A percentile compares a stretch with the other conserved stretches of the same genome.
These are phyloP conservation scores for Salvia miltiorrhiza DNA, from an alignment of 257 asterid genomes.

Conservation along the genomic window DNA sequence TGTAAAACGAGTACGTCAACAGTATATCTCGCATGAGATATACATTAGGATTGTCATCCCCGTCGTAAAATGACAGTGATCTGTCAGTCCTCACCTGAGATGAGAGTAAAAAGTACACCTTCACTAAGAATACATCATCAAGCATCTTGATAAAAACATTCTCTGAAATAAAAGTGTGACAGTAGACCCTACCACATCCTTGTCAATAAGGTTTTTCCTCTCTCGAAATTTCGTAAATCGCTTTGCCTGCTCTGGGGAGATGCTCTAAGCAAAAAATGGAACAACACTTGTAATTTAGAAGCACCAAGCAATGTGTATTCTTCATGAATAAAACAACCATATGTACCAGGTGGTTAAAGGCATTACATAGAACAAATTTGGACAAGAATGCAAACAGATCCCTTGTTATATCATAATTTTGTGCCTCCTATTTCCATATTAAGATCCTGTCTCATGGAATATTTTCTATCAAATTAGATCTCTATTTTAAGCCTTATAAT, in stretches of 20 bases:
- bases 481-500: constrained; percentile 6
- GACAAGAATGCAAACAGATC: constrained; percentile 4
- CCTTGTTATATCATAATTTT: not conserved
- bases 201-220: constrained; percentile 95
- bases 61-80: constrained; percentile 79
- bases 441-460: constrained; percentile 14
- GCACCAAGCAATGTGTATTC: constrained; percentile 15
- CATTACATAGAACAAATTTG: constrained; percentile 2
- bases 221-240: constrained; percentile 94
- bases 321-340: constrained; percentile 3
- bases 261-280: constrained; percentile 50
- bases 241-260: constrained; percentile 75
- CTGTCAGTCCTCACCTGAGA: constrained; percentile 96
- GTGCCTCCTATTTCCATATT: constrained; percentile 5
- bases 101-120: constrained; percentile 8
- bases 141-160: not conserved
- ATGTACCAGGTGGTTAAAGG: not conserved
- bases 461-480: constrained; percentile 6
- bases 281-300: constrained; percentile 14
- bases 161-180: constrained; percentile 2
- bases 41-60: constrained; percentile 96
- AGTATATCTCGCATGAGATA: constrained; percentile 79
- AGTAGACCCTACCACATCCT: constrained; percentile 83
- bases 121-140: constrained; percentile 5
- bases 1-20: constrained; percentile 94